phyloP scores from a whole-genome alignment of 2,329 filamentous ascomycete genomes.

The Beauveria brongniartii region DNA sequence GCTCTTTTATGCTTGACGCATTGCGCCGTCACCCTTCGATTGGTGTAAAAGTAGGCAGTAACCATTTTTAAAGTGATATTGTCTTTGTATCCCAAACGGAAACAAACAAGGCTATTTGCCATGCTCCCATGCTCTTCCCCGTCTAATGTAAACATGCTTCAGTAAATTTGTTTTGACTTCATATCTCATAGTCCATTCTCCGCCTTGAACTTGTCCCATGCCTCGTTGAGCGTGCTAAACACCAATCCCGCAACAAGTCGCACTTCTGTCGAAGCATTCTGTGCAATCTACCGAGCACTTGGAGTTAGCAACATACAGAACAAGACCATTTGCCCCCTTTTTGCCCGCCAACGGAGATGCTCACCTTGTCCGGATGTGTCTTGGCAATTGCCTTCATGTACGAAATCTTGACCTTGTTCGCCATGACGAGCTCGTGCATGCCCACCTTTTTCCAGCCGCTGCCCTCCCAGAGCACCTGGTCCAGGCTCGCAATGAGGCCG shows the following conservation, averaged over 20 bases:
- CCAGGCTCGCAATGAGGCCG: slow-evolving; percentile 77
- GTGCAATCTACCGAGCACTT: slow-evolving; percentile 42
- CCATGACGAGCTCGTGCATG: slow-evolving; percentile 84
- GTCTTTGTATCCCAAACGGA: no score
- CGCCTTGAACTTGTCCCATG: slow-evolving; percentile 65
- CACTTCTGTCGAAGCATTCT: slow-evolving; percentile 57
- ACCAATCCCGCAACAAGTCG: slow-evolving; percentile 57
- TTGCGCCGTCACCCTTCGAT: no score
- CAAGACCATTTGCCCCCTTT: background rate
- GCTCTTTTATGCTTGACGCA: no score
- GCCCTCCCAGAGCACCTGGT: slow-evolving; percentile 82
- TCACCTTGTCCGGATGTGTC: slow-evolving; percentile 97
- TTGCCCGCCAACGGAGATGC: slow-evolving; percentile 19
- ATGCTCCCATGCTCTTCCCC: background rate
- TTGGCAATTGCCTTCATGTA: slow-evolving; percentile 99
- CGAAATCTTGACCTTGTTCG: slow-evolving; percentile 90
- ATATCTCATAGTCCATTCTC: slow-evolving; percentile 52
- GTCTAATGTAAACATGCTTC: slow-evolving; percentile 6
- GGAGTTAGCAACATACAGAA: slow-evolving; percentile 6
- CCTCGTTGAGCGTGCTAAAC: slow-evolving; percentile 62
- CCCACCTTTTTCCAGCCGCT: slow-evolving; percentile 96
- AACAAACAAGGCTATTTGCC: no score
- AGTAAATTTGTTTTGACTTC: slow-evolving; percentile 5
- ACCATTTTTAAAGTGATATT: no score
- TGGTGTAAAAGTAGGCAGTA: no score